phyloP scores from a whole-genome alignment of 495 filamentous ascomycete species.

The Penicillium egyptiacum region DNA sequence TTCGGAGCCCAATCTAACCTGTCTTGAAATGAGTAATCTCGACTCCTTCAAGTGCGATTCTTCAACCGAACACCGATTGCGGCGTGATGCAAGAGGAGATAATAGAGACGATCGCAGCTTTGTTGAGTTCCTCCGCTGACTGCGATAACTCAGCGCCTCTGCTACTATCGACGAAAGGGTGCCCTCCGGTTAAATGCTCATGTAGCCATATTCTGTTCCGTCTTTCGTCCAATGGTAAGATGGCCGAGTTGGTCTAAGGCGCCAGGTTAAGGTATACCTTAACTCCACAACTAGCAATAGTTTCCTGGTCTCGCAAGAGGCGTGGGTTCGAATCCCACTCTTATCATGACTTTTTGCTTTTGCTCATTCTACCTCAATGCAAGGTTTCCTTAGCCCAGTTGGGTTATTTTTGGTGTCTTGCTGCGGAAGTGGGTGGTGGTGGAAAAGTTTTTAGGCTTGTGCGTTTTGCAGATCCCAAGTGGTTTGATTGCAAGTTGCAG shows the following conservation, averaged over 20 bases:
- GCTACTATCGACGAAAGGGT: too few species aligned
- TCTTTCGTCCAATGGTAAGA: slow-evolving; percentile 17
- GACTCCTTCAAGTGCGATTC: too few species aligned
- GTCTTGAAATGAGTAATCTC: too few species aligned
- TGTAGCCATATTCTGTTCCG: not conserved
- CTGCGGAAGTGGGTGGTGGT: not conserved
- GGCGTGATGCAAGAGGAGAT: too few species aligned
- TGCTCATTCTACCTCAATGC: not conserved
- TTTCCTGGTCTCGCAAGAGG: slow-evolving; percentile 18
- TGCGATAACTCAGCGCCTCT: too few species aligned
- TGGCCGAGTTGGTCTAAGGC: slow-evolving; percentile 38
- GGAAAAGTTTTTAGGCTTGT: not conserved
- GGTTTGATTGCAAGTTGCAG: not conserved
- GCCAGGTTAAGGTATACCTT: slow-evolving; percentile 37
- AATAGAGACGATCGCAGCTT: too few species aligned
- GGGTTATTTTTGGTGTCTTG: not conserved
- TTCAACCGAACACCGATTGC: too few species aligned
- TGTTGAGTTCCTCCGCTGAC: too few species aligned
- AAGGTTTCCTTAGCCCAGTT: not conserved
- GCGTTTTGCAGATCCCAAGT: not conserved
- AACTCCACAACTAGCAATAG: slow-evolving; percentile 13
- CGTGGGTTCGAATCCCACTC: slow-evolving; percentile 44
- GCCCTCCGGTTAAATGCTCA: too few species aligned
- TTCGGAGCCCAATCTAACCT: too few species aligned
- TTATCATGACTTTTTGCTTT: slow-evolving; percentile 29